phyloP scores from a whole-genome alignment of 129 eudicot genomes.

The Helichrysum umbraculigerum region DNA sequence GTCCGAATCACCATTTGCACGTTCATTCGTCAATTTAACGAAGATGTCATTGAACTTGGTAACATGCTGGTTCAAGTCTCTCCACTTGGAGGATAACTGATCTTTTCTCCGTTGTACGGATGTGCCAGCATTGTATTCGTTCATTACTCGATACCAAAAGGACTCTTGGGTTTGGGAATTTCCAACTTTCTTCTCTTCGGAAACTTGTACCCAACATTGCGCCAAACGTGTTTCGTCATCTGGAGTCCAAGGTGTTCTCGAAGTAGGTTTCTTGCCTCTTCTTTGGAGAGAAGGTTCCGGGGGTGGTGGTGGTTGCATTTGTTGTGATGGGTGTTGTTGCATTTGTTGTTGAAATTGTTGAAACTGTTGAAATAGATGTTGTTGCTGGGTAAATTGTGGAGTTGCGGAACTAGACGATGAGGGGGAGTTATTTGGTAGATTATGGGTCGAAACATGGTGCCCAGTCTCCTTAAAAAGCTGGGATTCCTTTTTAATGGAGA shows the following conservation, averaged over 20 bases:
- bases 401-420: neutral
- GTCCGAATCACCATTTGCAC: neutral
- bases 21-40: neutral
- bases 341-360: neutral
- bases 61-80: neutral
- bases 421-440: neutral
- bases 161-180: neutral
- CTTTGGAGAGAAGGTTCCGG: neutral
- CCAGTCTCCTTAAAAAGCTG: conserved; percentile 99
- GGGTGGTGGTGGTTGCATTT: neutral
- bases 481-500: conserved; percentile 90
- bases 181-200: neutral
- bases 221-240: neutral
- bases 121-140: neutral
- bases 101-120: neutral
- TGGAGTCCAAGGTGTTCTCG: neutral
- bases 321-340: neutral
- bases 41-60: neutral
- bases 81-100: neutral
- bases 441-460: conserved; percentile 57
- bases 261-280: neutral
- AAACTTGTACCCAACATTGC: neutral
- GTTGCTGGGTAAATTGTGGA: neutral
- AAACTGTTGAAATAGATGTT: neutral
- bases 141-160: neutral